These are phyloP conservation scores for Alternaria postmessia DNA, from an alignment of 2,329 filamentous ascomycete genomes.

Conservation along the genomic window DNA sequence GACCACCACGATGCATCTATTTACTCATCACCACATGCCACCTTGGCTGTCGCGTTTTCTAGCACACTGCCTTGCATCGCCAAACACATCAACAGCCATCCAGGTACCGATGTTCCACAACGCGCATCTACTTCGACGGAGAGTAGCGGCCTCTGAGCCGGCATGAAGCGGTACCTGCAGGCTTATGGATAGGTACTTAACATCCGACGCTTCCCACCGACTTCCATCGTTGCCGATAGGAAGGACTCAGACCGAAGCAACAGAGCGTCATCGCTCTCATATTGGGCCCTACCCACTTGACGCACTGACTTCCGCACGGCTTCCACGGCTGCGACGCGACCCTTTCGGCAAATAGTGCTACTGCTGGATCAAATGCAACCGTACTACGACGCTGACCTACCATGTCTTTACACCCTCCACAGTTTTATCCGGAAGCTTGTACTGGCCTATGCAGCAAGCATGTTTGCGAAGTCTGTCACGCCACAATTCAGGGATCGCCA, in stretches of 20 bases:
- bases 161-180: slow-evolving; percentile 18
- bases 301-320: neutral
- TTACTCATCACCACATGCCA: slow-evolving; percentile 1
- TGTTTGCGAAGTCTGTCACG: neutral
- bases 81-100: neutral
- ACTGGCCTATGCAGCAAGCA: neutral
- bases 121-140: neutral
- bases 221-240: neutral
- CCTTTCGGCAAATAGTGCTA: slow-evolving; percentile 5
- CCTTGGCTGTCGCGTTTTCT: neutral
- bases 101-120: too few relatives aligned
- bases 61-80: neutral
- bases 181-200: neutral
- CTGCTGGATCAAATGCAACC: slow-evolving; percentile 1
- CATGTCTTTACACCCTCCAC: neutral
- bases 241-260: neutral
- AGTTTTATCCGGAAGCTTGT: neutral
- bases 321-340: slow-evolving; percentile 2
- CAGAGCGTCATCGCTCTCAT: neutral
- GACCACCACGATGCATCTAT: neutral
- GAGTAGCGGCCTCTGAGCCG: neutral
- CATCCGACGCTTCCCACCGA: neutral
- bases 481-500: neutral
- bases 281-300: neutral
- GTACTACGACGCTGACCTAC: slow-evolving; percentile 11